Evolutionary conservation across 2,329 filamentous ascomycete species (phyloP).

Genomic region (Sporothrix pallida): DNA sequence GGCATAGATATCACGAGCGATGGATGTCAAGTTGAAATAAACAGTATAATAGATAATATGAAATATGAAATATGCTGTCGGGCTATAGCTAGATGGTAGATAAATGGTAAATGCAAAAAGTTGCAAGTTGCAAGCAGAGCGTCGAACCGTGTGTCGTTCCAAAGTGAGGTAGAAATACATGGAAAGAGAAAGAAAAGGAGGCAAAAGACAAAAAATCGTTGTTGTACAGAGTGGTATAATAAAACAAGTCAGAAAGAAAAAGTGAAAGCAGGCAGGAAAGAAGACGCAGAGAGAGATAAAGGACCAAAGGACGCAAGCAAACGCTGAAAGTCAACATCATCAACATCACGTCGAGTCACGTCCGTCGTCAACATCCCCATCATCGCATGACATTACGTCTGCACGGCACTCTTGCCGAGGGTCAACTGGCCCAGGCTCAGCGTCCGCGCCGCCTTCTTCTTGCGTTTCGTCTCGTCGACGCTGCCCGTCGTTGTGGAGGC

Average conservation of each 20-base stretch:
- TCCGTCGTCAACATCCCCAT: not conserved
- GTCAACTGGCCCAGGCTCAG: constrained; percentile 69
- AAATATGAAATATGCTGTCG: constrained; percentile 7
- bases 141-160: too few species aligned
- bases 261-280: not conserved
- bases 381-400: constrained; percentile 14
- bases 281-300: not conserved
- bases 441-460: constrained; percentile 64
- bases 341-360: not conserved
- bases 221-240: constrained; percentile 24
- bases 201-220: constrained; percentile 15
- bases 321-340: constrained; percentile 10
- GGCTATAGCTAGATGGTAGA: not conserved
- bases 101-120: not conserved
- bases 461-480: constrained; percentile 41
- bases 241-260: constrained; percentile 12
- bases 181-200: not conserved
- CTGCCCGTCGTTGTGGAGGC: constrained; percentile 32
- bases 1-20: too few species aligned
- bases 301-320: not conserved
- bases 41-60: not conserved
- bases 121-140: too few species aligned
- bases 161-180: too few species aligned
- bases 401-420: constrained; percentile 38
- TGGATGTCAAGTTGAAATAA: not conserved